phyloP scores from a whole-genome alignment of 2,329 filamentous ascomycete genomes.

The Ciborinia camelliae region DNA sequence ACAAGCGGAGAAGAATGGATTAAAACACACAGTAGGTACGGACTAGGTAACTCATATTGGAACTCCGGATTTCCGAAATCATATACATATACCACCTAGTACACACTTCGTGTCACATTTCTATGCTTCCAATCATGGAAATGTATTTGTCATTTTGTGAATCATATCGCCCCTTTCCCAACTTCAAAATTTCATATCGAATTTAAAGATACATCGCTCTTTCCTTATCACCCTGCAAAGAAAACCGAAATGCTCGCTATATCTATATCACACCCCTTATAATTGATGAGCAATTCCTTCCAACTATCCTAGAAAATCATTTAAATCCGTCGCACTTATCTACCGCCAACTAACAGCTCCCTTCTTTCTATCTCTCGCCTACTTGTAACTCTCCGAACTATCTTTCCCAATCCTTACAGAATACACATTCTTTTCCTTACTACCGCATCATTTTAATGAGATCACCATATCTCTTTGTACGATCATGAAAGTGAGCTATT shows the following conservation, averaged over 20 bases:
- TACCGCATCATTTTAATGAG: background rate
- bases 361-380: background rate
- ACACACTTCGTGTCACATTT: constrained; percentile 7
- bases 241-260: background rate
- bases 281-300: background rate
- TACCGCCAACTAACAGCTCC: background rate
- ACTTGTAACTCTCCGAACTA: background rate
- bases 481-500: background rate
- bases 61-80: background rate
- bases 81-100: no score
- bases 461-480: background rate
- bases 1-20: background rate
- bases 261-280: background rate
- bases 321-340: background rate
- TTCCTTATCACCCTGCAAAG: background rate
- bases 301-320: background rate
- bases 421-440: background rate
- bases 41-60: no score
- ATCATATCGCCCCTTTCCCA: background rate
- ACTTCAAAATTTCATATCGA: background rate
- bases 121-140: background rate
- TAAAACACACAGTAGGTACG: no score
- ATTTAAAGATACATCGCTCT: background rate
- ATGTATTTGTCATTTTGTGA: background rate
- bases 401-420: background rate